phyloP scores from a whole-genome alignment of 2,329 filamentous ascomycete genomes.

The Arthrobotrys musiformis region DNA sequence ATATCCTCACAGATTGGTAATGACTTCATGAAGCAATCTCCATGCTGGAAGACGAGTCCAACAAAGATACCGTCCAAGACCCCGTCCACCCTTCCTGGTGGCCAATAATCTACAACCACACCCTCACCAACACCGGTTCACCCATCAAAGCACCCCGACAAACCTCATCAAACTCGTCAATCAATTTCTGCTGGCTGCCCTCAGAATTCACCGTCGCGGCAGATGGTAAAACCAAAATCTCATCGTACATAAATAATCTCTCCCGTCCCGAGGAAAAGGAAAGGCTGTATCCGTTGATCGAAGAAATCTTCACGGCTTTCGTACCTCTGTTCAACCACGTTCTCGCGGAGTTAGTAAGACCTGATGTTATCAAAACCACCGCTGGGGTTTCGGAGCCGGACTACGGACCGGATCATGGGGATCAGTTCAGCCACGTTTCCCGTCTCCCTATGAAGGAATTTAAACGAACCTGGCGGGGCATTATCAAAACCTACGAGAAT shows the following conservation, averaged over 20 bases:
- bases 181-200: constrained; percentile 6
- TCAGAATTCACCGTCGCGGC: background rate
- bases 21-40: constrained; percentile 61
- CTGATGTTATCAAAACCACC: too few species aligned
- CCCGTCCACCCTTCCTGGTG: constrained; percentile 74
- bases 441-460: background rate
- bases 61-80: constrained; percentile 69
- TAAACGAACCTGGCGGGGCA: background rate
- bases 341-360: too few species aligned
- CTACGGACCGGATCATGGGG: too few species aligned
- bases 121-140: background rate
- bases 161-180: background rate
- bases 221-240: background rate
- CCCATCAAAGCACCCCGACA: too few species aligned
- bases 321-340: too few species aligned
- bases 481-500: background rate
- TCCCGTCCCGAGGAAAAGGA: background rate
- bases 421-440: too few species aligned
- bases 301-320: background rate
- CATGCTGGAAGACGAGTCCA: constrained; percentile 67
- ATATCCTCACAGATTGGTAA: background rate
- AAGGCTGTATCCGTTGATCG: background rate
- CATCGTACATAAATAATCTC: constrained; percentile 7
- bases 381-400: too few species aligned
- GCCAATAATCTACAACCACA: constrained; percentile 68